Conservation (phyloP, 805 yeast species). For the Wickerhamiella hasegawae region DNA sequence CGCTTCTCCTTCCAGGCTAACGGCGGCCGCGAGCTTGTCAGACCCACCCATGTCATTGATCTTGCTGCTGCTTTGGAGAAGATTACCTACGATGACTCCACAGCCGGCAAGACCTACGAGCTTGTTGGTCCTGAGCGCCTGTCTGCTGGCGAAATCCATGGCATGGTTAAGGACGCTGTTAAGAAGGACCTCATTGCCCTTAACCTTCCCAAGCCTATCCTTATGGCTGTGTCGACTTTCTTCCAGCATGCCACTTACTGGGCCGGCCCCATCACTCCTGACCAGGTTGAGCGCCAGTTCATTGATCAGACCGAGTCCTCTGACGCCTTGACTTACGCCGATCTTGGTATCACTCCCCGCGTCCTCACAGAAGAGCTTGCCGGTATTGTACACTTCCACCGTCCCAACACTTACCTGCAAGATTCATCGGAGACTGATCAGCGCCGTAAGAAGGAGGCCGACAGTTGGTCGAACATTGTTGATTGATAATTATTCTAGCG, state of each 20-base stretch:
- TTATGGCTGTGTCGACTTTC: slow-evolving; percentile 23
- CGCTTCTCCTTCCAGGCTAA: slow-evolving; percentile 51
- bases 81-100: slow-evolving; percentile 68
- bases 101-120: slow-evolving; percentile 62
- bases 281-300: slow-evolving; percentile 57
- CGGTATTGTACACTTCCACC: slow-evolving; percentile 16
- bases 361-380: slow-evolving; percentile 31
- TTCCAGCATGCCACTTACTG: slow-evolving; percentile 27
- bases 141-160: slow-evolving; percentile 46
- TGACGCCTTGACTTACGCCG: slow-evolving; percentile 45
- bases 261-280: slow-evolving; percentile 41
- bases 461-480: slow-evolving; percentile 16
- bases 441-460: slow-evolving; percentile 16
- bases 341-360: slow-evolving; percentile 51
- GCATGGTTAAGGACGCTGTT: slow-evolving; percentile 50
- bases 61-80: slow-evolving; percentile 66
- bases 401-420: slow-evolving; percentile 15
- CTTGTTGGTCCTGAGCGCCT: slow-evolving; percentile 56
- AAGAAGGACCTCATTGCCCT: slow-evolving; percentile 25
- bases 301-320: slow-evolving; percentile 49
- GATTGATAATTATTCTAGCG: slow-evolving; percentile 6
- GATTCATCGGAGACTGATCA: slow-evolving; percentile 17
- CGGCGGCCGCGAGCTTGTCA: slow-evolving; percentile 41
- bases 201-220: slow-evolving; percentile 27
- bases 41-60: slow-evolving; percentile 64